Base-by-base conservation (phyloP, 108 stramenopile genomes). In the Cylindrotheca fusiformis region DNA sequence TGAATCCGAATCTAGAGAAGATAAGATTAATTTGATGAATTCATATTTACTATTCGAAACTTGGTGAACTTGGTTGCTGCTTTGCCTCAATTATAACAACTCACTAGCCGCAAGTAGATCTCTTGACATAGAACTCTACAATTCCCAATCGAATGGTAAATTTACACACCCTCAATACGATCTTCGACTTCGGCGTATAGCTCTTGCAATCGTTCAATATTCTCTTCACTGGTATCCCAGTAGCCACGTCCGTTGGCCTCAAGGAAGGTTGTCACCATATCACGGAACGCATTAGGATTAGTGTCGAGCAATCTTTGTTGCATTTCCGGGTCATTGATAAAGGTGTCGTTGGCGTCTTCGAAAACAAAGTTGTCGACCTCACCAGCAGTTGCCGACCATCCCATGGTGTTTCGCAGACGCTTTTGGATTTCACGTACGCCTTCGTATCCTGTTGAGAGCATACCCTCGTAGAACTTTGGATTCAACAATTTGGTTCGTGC, bases 291-390 rank as follows among this genome's bases (percentile, higher is more conserved):
- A 63, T 95, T 96, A 52, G 95, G 95, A 85, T 97, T 96, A 47
- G 91, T 95, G 56, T 97, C 81, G 57, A 96, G 85, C 46, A 97
- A 80, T 26, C 95, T 84, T 63, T 93, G 68, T 71, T 95, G 93
- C 97, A 97, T 97, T 63, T 94, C 94, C 47, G 87, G 78, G 69
- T 97, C 97, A 32, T 96, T 84, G 77, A 97, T 97, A 80, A 96
- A 96, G 32, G 84, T 84, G 74, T 79, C 75, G 81, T 97, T 97
- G 56, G 97, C 97, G 77, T 97, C 97, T 68, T 97, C 97, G 65
- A 95, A 97, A 61, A 97, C 95, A 70, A 97, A 97, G 90, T 97
- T 97, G 73, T 97, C 97, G 21, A 97, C 96, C 68, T 97, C 97
- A 27, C 95, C 97, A 48, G 95, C 95, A 48, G 97, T 97, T 22